These are phyloP conservation scores for Lasiodiplodia gonubiensis DNA, from an alignment of 2,329 filamentous ascomycete genomes.

Conservation along the genomic window DNA sequence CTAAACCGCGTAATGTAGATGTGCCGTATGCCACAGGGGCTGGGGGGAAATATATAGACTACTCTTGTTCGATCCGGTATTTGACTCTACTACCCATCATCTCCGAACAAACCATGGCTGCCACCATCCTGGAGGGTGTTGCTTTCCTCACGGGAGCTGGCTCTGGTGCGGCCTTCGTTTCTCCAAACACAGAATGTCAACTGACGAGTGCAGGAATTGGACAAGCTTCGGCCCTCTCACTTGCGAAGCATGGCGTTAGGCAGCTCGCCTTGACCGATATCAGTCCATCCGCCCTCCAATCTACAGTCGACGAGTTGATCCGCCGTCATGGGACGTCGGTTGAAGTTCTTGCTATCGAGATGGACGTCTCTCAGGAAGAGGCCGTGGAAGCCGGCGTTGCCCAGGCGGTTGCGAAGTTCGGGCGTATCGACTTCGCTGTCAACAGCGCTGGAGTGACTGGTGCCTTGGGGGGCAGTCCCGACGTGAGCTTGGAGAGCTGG, in stretches of 20 bases:
- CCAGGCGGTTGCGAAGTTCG: conserved; percentile 46
- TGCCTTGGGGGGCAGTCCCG: conserved; percentile 50
- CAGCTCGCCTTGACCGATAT: conserved; percentile 29
- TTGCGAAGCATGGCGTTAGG: conserved; percentile 14
- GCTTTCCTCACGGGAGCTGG: conserved; percentile 58
- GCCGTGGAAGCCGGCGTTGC: conserved; percentile 51
- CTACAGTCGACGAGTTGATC: conserved; percentile 27
- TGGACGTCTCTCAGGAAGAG: conserved; percentile 34
- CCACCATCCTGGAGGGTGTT: conserved; percentile 50
- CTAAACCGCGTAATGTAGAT: background rate
- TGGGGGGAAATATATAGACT: background rate
- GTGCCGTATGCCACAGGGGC: background rate
- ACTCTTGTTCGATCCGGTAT: too few relatives aligned
- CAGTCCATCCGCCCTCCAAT: conserved; percentile 33
- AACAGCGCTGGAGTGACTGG: conserved; percentile 62
- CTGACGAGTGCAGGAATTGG: conserved; percentile 53
- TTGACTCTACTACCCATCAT: background rate
- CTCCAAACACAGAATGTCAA: background rate
- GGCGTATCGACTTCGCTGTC: conserved; percentile 61
- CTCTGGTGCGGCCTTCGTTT: conserved; percentile 45
- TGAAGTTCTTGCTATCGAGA: conserved; percentile 29
- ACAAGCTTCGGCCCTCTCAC: conserved; percentile 51
- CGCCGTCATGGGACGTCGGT: conserved; percentile 22
- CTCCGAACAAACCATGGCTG: conserved; percentile 39
- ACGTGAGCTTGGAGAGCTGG: conserved; percentile 57